Evolutionary conservation across 768 basidiomycete genomes (phyloP).

Genomic region (Leucosporidium creatinivorum): DNA sequence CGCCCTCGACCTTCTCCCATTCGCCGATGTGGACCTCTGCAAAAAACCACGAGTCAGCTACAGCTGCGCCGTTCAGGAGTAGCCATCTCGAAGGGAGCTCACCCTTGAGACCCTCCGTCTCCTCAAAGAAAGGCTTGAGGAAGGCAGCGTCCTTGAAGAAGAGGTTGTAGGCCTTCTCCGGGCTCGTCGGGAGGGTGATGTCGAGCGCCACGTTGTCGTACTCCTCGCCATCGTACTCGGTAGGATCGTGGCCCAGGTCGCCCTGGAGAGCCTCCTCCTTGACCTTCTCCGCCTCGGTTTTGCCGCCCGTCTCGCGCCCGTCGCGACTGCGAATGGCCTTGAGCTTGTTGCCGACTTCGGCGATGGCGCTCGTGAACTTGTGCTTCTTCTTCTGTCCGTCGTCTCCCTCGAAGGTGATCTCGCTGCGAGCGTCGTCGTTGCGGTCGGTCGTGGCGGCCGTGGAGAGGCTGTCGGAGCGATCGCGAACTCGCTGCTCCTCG

Average conservation of each 20-base stretch:
- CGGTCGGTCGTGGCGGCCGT: slow-evolving; percentile 91
- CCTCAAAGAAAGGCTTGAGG: slow-evolving; percentile 80
- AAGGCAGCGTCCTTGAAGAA: slow-evolving; percentile 83
- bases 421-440: slow-evolving; percentile 84
- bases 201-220: slow-evolving; percentile 26
- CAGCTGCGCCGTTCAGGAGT: background rate
- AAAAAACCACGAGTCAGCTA: background rate
- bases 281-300: slow-evolving; percentile 30
- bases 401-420: slow-evolving; percentile 40
- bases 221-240: slow-evolving; percentile 24
- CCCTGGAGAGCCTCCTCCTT: slow-evolving; percentile 6
- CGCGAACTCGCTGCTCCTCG: background rate
- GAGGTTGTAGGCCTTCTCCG: slow-evolving; percentile 84
- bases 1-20: slow-evolving; percentile 60
- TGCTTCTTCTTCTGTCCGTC: slow-evolving; percentile 21
- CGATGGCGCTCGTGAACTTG: too few species aligned
- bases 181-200: slow-evolving; percentile 63
- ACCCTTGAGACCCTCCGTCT: slow-evolving; percentile 81
- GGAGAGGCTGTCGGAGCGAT: slow-evolving; percentile 48
- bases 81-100: slow-evolving; percentile 36
- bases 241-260: slow-evolving; percentile 10
- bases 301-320: background rate
- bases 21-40: slow-evolving; percentile 89
- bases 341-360: too few species aligned
- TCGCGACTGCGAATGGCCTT: too few species aligned